Percentiles rank a stretch among this genome's conserved stretches.
Evolutionary conservation across 345 rosid species (phyloP).

Genomic region (Erucastrum elatum): DNA sequence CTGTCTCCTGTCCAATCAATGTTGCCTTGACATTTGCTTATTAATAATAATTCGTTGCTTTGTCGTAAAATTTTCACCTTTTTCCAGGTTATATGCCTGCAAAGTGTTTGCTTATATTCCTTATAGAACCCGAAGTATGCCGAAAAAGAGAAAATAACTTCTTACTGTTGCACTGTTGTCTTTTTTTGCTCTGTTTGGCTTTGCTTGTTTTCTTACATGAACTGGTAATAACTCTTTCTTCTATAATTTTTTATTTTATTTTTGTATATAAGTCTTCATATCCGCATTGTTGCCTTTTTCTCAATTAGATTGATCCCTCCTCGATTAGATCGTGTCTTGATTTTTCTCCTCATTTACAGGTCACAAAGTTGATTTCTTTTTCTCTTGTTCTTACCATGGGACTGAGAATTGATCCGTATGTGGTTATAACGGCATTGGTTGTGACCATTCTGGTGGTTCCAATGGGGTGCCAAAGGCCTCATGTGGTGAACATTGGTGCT

Average conservation of each 20-base stretch:
- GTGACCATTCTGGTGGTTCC: conserved; percentile 34
- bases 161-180: conserved; percentile 11
- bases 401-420: background rate
- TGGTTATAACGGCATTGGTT: conserved; percentile 22
- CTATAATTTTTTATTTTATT: too few relatives aligned
- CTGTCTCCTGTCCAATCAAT: conserved; percentile 6
- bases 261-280: too few relatives aligned
- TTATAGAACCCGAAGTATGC: conserved; percentile 18
- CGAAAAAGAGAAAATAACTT: conserved; percentile 1
- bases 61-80: conserved; percentile 6
- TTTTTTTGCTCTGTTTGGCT: conserved; percentile 13
- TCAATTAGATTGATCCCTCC: background rate
- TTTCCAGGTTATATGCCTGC: conserved; percentile 6
- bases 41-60: conserved; percentile 26
- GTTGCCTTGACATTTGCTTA: background rate
- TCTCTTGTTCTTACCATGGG: conserved; percentile 21
- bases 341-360: background rate
- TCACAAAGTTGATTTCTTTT: background rate
- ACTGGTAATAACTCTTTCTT: background rate
- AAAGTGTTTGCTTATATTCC: conserved; percentile 29
- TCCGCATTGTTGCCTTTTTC: background rate
- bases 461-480: conserved; percentile 47
- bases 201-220: conserved; percentile 4
- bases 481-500: conserved; percentile 64
- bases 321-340: conserved; percentile 7